Evolutionary conservation across 257 asterid species (phyloP).

Genomic region (Agastache rugosa): DNA sequence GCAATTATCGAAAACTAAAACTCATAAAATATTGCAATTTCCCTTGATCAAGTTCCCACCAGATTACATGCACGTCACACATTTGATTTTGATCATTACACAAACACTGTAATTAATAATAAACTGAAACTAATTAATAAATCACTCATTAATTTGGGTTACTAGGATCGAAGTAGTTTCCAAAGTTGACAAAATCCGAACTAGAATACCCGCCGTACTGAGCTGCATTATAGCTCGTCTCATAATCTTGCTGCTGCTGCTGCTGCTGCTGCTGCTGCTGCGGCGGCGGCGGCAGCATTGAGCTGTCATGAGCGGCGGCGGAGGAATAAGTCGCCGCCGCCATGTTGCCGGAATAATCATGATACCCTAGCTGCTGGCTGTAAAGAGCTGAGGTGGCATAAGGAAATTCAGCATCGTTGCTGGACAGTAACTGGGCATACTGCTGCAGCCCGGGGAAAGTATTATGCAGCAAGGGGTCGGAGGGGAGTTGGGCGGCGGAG

Average conservation of each 20-base stretch:
- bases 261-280: slow-evolving; percentile 39
- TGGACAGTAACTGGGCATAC: slow-evolving; percentile 72
- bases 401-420: slow-evolving; percentile 69
- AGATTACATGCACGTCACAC: too few species aligned
- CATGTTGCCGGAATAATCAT: slow-evolving; percentile 21
- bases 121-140: background rate
- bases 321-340: slow-evolving; percentile 19
- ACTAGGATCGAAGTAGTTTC: slow-evolving; percentile 45
- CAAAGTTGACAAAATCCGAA: slow-evolving; percentile 39
- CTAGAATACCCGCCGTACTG: slow-evolving; percentile 41
- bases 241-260: slow-evolving; percentile 26
- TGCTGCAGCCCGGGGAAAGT: slow-evolving; percentile 70
- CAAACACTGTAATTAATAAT: too few species aligned
- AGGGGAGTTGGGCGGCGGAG: background rate
- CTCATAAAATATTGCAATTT: too few species aligned
- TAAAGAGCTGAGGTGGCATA: slow-evolving; percentile 58
- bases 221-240: background rate
- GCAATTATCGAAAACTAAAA: too few species aligned
- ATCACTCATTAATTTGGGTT: slow-evolving; percentile 38
- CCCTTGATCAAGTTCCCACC: too few species aligned
- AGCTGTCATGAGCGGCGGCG: background rate
- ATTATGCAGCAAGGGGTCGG: slow-evolving; percentile 41
- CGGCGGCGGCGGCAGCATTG: slow-evolving; percentile 22
- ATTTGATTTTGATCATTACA: too few species aligned
- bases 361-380: slow-evolving; percentile 36